Evolutionary conservation across 2,329 filamentous ascomycete genomes (phyloP), one percentile per base, ranked within the genome.

Genomic region (Nannizzia gypsea): DNA sequence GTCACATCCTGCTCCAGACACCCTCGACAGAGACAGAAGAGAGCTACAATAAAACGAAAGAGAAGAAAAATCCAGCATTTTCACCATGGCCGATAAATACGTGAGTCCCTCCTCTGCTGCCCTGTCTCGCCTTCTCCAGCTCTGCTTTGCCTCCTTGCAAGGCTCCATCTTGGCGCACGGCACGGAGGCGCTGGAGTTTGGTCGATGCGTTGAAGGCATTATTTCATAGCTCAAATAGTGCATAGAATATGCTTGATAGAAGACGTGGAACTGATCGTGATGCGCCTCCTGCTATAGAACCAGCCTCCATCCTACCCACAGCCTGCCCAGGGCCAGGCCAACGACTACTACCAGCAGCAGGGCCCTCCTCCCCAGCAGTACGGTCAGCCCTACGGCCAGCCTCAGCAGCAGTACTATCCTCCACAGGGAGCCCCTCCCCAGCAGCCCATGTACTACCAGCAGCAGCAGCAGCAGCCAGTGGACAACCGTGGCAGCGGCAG

Each of bases 401-500:
- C 58, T 1, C 61, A 34, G 42, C 61, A 56, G 54, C 64, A 63
- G 60, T 72, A 72, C 40, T 66, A 64, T 38, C 67, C 65, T 58
- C 64, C 64, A 15, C 70, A 67, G n/a, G 69, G 69, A 56, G 70
- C 58, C 67, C 69, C 58, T 62, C 65, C 60, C 15, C 62, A 63
- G 40, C 62, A 67, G 57, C 65, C 64, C 57, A 73, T 73, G 69
- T 70, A 72, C 58, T 75, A 75, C 60, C 72, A 71, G 57, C 72
- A 70, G 55, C 72, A 72, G 55, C 72, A 72, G 57, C 67, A 50
- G 17, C 17, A 13, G 5, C 66, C 24, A 68, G 71, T 52, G 68
- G 70, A 52, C 71, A 68, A 50, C 76, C 70, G 57, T 72, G 68
- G 2, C 73, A 76, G 57, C 71, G 72, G 50, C 66, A 68, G 13